Percentiles rank a stretch among this genome's conserved stretches.
Conservation (phyloP, 2,329 filamentous ascomycete genomes). For the Ophiosphaerella korrae region DNA sequence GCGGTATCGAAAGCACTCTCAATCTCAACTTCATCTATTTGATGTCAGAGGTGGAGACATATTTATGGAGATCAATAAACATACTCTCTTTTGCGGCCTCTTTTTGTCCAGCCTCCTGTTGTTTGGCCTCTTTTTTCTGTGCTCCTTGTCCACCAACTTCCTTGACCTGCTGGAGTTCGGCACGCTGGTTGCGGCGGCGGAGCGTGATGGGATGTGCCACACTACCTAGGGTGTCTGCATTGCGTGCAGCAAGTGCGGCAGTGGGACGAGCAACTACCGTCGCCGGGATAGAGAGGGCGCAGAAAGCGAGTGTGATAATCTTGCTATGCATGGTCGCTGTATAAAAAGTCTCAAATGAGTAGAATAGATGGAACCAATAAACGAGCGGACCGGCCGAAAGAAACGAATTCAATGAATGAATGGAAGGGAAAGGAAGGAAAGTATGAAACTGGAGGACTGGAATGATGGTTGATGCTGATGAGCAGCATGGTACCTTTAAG, state of each 20-base stretch:
- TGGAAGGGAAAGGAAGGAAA: background rate
- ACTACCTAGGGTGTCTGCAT: background rate
- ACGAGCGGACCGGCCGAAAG: slow-evolving; percentile 18
- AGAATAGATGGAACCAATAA: background rate
- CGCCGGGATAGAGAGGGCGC: slow-evolving; percentile 2
- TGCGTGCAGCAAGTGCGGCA: background rate
- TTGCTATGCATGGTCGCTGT: slow-evolving; percentile 11
- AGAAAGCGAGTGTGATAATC: slow-evolving; percentile 10
- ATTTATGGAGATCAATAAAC: background rate
- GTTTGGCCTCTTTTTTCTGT: background rate
- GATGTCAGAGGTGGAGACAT: background rate
- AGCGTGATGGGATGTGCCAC: background rate
- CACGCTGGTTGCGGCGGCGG: background rate
- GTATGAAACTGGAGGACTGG: background rate
- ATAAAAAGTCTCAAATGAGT: background rate
- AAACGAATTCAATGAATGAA: slow-evolving; percentile 1
- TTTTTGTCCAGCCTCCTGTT: slow-evolving; percentile 3
- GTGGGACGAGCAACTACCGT: slow-evolving; percentile 4
- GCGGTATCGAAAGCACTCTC: slow-evolving; percentile 13
- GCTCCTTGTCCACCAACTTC: background rate
- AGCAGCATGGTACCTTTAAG: background rate
- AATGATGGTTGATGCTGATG: background rate
- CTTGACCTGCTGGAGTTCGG: slow-evolving; percentile 1
- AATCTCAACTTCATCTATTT: slow-evolving; percentile 18
- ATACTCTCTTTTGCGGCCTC: slow-evolving; percentile 10